Evolutionary conservation across 306 rosid species (phyloP), one percentile per base, ranked within the genome.

Genomic region (Acacia acuminata): DNA sequence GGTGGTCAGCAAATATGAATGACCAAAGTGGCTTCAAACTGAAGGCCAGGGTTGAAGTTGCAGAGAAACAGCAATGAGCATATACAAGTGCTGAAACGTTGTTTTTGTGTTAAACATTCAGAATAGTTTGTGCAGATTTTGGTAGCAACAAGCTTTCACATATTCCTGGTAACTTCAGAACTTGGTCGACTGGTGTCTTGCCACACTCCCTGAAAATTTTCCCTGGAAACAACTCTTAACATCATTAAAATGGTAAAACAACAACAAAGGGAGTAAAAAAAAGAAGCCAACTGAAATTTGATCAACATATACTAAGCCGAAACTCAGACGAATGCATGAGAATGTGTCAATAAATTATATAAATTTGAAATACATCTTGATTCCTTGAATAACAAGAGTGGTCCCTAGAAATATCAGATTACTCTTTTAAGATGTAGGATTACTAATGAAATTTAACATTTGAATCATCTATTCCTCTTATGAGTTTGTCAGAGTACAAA

Each of bases 161-260:
- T 88, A 78, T 82, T 66, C 92, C 95, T 90, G 99, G 99, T 96
- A 96, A 96, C 90, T 92, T 91, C 94, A 94, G 94, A 90, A 90
- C 93, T 88, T 94, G 89, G 97, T 89, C 85, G 91, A 77, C 84
- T 91, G 96, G 90, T 93, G 96, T 88, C 94, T 86, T 92, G 93
- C 89, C 91, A 76, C 90, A 85, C 76, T 85, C 86, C 87, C 86
- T 89, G 68, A 72, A 86, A 84, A 79, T 77, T 45, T 78, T 85
- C 47, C 82, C 81, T 81, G 53, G 43, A 71, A 73, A 83, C 75
- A 66, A 76, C 51, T 42, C 64, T 78, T 73, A 16, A 78, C 79
- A 45, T 84, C 61, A 80, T 69, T 65, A 60, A 56, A 60, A 81
- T 82, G 32, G 74, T 25, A 77, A 51, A 69, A 76, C 68, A 34